Evolutionary conservation across 768 basidiomycete genomes (phyloP), one percentile per base, ranked within the genome.

Genomic region (Panus rudis): DNA sequence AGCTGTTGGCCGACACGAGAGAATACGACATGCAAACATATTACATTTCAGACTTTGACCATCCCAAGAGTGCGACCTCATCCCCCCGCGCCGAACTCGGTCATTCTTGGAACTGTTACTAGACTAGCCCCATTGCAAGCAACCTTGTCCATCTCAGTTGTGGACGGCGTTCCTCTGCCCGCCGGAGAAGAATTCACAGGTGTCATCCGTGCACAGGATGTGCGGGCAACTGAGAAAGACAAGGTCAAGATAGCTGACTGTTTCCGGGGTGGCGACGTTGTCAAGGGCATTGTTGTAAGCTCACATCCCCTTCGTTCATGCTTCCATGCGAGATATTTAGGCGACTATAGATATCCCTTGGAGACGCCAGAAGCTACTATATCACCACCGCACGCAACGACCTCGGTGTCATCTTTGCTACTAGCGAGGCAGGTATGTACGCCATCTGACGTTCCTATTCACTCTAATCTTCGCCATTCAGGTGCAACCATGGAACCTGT

Each of bases 281-380:
- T 96, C 24, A 78, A 83, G 46, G 90, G 88, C 12, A 59, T 85
- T 28, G 90, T 94, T 55, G 92, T 92, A 59, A 59, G 83, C 70
- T 17, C 39, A 22, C 11, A 20, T 28, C 21, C 20, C 21, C 16
- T 20, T 35, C 33, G 33, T 35, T 14, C n/a, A 8, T 35, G 33
- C 6, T 30, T 16, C 10, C 28, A 10, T 10, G n/a, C 33, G n/a
- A 20, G 21, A 17, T 35, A 6, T 14, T n/a, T 10, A 10, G n/a
- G 10, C 28, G 10, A n/a, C 28, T 19, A 5, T 46, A 93, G 92
- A 88, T 93, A 38, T 93, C 92, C 14, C 70, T 96, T 20, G 92
- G 92, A 8, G 92, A 94, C 63, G 81, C 91, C 20, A 78, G 89
- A 33, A 90, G 84, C 53, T 94, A 94, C 64, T 93, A 90, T 66